Evolutionary conservation across 306 rosid species (phyloP).

Genomic region (Cucurbita pepo): DNA sequence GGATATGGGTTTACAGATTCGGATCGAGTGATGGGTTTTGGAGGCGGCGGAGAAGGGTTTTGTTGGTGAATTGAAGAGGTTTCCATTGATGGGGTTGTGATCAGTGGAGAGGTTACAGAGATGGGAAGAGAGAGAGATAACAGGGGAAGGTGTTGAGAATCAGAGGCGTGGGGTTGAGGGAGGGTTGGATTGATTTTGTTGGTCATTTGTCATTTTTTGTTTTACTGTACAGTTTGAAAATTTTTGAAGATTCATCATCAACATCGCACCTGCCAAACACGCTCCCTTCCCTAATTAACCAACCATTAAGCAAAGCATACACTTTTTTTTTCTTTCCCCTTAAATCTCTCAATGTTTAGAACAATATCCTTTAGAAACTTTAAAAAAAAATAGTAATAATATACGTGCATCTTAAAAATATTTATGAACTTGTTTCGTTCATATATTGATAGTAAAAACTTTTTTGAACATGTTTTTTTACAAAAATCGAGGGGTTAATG

Average conservation of each 20-base stretch:
- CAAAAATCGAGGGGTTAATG: too few species aligned
- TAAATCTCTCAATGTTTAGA: too few species aligned
- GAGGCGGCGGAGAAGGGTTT: slow-evolving; percentile 14
- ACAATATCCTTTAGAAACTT: too few species aligned
- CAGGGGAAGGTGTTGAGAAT: not conserved
- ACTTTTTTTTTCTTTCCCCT: too few species aligned
- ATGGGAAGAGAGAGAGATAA: not conserved
- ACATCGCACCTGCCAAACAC: not conserved
- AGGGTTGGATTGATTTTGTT: not conserved
- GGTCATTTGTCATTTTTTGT: too few species aligned
- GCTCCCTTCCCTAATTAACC: not conserved
- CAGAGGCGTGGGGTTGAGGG: not conserved
- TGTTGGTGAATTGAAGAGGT: slow-evolving; percentile 21
- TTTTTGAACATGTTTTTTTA: too few species aligned
- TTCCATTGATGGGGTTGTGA: slow-evolving; percentile 36
- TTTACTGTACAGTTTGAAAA: too few species aligned
- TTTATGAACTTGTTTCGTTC: too few species aligned
- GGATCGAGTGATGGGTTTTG: slow-evolving; percentile 63
- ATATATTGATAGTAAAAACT: too few species aligned
- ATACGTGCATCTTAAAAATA: too few species aligned
- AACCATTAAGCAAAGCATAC: not conserved
- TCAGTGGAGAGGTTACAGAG: not conserved
- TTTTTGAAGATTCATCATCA: too few species aligned
- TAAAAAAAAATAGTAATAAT: too few species aligned
- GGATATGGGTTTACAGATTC: slow-evolving; percentile 75